Conservation (phyloP, 148 eudicot genomes). For the Nyssa sinensis region DNA sequence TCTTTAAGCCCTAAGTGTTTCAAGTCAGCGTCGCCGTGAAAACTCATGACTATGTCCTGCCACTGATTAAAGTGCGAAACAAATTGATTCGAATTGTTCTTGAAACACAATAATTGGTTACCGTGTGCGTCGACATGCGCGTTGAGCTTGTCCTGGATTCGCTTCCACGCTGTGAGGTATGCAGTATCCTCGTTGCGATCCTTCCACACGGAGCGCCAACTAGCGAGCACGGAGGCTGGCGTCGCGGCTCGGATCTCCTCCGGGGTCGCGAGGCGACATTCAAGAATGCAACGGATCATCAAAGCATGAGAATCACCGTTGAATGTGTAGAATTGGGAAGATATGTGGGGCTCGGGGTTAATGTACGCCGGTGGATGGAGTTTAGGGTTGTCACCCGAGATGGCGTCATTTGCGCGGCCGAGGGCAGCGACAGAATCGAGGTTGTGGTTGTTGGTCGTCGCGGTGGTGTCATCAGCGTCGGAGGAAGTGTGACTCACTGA, state of each 20-base stretch:
- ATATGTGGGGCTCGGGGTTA: constrained; percentile 69
- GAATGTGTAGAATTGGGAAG: constrained; percentile 87
- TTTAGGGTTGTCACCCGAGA: not conserved
- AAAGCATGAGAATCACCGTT: constrained; percentile 63
- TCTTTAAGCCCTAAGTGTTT: constrained; percentile 78
- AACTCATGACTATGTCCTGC: constrained; percentile 82
- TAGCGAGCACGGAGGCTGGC: constrained; percentile 50
- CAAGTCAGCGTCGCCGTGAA: constrained; percentile 61
- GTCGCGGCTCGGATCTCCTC: constrained; percentile 70
- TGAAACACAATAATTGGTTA: constrained; percentile 63
- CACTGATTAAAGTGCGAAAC: constrained; percentile 82
- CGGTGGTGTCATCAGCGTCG: constrained; percentile 31
- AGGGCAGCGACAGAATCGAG: not conserved
- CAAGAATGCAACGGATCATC: constrained; percentile 59
- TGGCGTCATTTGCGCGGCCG: not conserved
- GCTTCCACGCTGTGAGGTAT: constrained; percentile 86
- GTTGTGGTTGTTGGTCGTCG: constrained; percentile 12
- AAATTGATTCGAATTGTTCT: constrained; percentile 67
- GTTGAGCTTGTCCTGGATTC: constrained; percentile 88
- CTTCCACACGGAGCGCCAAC: constrained; percentile 93
- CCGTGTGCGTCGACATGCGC: constrained; percentile 41
- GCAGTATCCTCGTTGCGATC: constrained; percentile 96
- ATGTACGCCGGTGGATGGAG: constrained; percentile 19
- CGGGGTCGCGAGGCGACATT: constrained; percentile 55
- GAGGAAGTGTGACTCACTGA: constrained; percentile 30